Percentiles rank a stretch among this genome's conserved stretches.
phyloP scores from a whole-genome alignment of 768 basidiomycete genomes.

The Kondoa subrosea region DNA sequence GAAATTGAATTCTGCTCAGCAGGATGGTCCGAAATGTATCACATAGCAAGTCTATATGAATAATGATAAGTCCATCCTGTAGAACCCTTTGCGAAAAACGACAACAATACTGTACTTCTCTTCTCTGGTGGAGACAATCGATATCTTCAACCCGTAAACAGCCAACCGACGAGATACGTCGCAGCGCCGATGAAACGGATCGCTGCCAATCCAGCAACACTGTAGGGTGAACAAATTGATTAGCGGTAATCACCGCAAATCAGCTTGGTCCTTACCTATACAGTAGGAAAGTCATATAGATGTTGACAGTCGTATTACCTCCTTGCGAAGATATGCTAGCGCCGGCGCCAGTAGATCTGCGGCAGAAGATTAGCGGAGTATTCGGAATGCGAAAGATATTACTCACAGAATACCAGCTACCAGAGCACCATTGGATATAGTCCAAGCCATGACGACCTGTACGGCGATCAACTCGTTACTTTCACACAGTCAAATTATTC shows the following conservation, averaged over 20 bases:
- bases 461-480: slow-evolving; percentile 24
- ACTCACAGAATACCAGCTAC: slow-evolving; percentile 14
- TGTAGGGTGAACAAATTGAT: neutral
- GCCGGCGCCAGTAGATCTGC: slow-evolving; percentile 17
- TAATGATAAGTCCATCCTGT: neutral
- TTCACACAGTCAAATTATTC: slow-evolving; percentile 47
- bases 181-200: slow-evolving; percentile 25
- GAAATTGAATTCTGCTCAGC: neutral
- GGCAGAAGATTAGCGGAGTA: neutral
- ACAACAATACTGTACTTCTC: too few species aligned
- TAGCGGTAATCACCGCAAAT: neutral
- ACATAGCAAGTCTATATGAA: neutral
- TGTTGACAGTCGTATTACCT: slow-evolving; percentile 15
- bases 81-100: neutral
- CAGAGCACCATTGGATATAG: slow-evolving; percentile 12
- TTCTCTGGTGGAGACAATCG: too few species aligned
- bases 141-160: neutral
- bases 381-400: neutral
- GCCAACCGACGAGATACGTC: slow-evolving; percentile 5
- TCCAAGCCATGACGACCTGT: slow-evolving; percentile 10
- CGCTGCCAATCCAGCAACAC: slow-evolving; percentile 25
- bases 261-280: slow-evolving; percentile 14
- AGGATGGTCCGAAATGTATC: neutral
- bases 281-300: slow-evolving; percentile 26
- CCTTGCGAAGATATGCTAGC: slow-evolving; percentile 13